Conservation (phyloP, 2,329 filamentous ascomycete species). For the Colletotrichum scovillei region DNA sequence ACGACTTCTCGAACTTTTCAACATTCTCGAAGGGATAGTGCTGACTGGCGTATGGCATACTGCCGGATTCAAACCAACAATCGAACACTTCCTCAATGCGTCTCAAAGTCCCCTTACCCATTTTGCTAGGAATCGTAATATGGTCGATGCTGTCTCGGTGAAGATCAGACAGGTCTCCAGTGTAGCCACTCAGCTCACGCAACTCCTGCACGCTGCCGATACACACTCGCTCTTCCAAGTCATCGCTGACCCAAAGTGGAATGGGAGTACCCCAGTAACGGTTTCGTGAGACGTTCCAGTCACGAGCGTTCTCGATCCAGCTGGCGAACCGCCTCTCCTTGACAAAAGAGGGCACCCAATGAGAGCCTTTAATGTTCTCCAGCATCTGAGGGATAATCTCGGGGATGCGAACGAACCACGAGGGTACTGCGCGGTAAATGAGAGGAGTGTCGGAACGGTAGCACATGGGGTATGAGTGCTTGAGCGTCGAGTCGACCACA, state of each 20-base stretch:
- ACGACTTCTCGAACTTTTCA: slow-evolving; percentile 81
- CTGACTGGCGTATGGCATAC: slow-evolving; percentile 92
- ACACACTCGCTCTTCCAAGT: slow-evolving; percentile 87
- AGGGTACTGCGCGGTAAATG: slow-evolving; percentile 91
- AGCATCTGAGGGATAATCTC: slow-evolving; percentile 88
- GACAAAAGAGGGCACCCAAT: slow-evolving; percentile 92
- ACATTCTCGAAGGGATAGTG: slow-evolving; percentile 95
- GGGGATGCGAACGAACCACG: slow-evolving; percentile 93
- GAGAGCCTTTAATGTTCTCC: slow-evolving; percentile 87
- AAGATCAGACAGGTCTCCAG: slow-evolving; percentile 84
- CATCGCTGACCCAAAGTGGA: slow-evolving; percentile 91
- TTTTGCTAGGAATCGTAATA: slow-evolving; percentile 92
- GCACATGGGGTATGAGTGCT: slow-evolving; percentile 94
- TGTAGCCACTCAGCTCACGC: slow-evolving; percentile 85
- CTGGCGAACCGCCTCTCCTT: slow-evolving; percentile 92
- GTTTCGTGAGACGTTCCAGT: slow-evolving; percentile 96
- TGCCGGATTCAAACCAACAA: slow-evolving; percentile 97
- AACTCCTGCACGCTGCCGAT: slow-evolving; percentile 88
- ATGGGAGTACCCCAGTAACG: slow-evolving; percentile 96
- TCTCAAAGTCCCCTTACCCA: slow-evolving; percentile 84
- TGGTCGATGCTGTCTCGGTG: slow-evolving; percentile 94
- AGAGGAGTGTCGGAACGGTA: slow-evolving; percentile 94
- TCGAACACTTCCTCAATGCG: slow-evolving; percentile 92
- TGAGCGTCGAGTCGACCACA: slow-evolving; percentile 87
- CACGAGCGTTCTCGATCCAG: slow-evolving; percentile 91